Conservation (phyloP, 306 rosid genomes). For the Hylodesmum podocarpum region DNA sequence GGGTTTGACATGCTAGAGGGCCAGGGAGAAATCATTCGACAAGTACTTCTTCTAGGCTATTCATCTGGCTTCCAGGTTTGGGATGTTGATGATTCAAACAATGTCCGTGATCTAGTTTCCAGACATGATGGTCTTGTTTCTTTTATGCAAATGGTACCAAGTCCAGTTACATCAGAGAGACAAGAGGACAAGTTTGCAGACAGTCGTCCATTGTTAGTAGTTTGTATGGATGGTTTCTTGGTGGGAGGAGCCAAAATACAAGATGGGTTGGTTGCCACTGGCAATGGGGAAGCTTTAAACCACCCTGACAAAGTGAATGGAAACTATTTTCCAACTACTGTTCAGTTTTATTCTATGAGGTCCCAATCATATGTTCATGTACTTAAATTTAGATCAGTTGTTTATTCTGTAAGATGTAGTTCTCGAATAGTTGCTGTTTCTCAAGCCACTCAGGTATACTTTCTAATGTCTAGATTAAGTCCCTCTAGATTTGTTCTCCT, state of each 20-base stretch:
- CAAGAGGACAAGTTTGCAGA: slow-evolving; percentile 58
- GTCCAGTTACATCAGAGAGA: slow-evolving; percentile 49
- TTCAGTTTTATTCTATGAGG: slow-evolving; percentile 71
- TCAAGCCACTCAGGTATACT: slow-evolving; percentile 68
- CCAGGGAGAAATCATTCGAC: slow-evolving; percentile 43
- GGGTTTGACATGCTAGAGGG: slow-evolving; percentile 78
- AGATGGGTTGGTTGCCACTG: slow-evolving; percentile 39
- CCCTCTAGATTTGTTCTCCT: slow-evolving; percentile 6
- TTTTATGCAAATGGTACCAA: slow-evolving; percentile 74
- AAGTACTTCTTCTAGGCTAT: slow-evolving; percentile 72
- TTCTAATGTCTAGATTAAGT: neutral
- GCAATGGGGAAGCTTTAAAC: slow-evolving; percentile 42
- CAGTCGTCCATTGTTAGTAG: slow-evolving; percentile 61
- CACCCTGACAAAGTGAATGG: slow-evolving; percentile 51
- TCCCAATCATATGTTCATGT: slow-evolving; percentile 66
- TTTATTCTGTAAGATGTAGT: slow-evolving; percentile 76
- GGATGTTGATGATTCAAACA: slow-evolving; percentile 84
- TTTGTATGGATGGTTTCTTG: slow-evolving; percentile 57
- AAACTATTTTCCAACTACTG: slow-evolving; percentile 54
- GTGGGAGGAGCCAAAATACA: slow-evolving; percentile 43
- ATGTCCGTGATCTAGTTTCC: slow-evolving; percentile 64
- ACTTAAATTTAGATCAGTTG: slow-evolving; percentile 73
- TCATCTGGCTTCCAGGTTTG: slow-evolving; percentile 85
- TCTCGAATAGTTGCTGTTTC: slow-evolving; percentile 73
- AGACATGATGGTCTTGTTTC: slow-evolving; percentile 66